A percentile compares a stretch with the other conserved stretches of the same genome.
Conservation (phyloP, 805 yeast genomes). For the Scheffersomyces ergatensis region DNA sequence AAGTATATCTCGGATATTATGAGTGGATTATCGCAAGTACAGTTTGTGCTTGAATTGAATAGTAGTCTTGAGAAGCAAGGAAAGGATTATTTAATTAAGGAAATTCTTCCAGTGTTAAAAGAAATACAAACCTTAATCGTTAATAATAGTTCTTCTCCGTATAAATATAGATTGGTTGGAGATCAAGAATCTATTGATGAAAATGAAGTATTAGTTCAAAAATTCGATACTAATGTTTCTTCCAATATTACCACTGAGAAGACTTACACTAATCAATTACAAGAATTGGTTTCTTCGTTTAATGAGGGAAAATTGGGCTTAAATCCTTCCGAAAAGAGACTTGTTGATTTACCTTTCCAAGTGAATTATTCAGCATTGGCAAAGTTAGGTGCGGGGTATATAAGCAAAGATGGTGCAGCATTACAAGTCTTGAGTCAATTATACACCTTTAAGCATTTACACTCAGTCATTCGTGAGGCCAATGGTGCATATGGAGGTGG, state of each 20-base stretch:
- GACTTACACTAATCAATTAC: background rate
- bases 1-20: conserved; percentile 62
- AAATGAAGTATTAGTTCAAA: conserved; percentile 33
- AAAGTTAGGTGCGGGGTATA: conserved; percentile 62
- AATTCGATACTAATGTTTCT: conserved; percentile 25
- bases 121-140: conserved; percentile 45
- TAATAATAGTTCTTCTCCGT: conserved; percentile 11
- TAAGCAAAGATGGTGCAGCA: conserved; percentile 75
- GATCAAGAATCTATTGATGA: conserved; percentile 38
- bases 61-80: conserved; percentile 42
- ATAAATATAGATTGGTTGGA: conserved; percentile 59
- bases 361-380: conserved; percentile 80
- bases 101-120: conserved; percentile 63
- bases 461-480: conserved; percentile 86
- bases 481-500: conserved; percentile 99
- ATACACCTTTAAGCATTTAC: conserved; percentile 78
- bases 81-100: conserved; percentile 31
- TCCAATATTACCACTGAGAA: background rate
- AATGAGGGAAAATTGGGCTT: conserved; percentile 8
- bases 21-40: conserved; percentile 75
- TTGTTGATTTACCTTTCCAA: conserved; percentile 78
- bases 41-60: conserved; percentile 62
- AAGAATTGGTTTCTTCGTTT: conserved; percentile 16
- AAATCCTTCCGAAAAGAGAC: conserved; percentile 29
- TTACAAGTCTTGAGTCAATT: conserved; percentile 80